Percentiles rank a stretch among this genome's conserved stretches.
Conservation (phyloP, 2,329 filamentous ascomycete species). For the Paecilomyces sp. region DNA sequence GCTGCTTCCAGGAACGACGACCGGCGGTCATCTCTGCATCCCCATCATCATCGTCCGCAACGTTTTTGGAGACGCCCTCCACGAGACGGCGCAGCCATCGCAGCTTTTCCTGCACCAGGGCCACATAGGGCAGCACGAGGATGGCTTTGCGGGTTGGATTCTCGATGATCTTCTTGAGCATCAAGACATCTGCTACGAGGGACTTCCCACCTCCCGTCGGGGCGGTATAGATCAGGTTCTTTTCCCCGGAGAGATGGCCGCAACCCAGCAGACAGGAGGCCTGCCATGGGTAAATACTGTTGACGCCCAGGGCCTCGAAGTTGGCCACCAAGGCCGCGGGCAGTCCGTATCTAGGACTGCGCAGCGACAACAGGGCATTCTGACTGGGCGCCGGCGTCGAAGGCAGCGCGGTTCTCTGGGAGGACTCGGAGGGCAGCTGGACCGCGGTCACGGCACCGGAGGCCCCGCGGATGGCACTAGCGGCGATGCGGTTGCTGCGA, state of each 20-base stretch:
- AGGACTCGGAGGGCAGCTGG: slow-evolving; percentile 44
- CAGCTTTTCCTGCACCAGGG: slow-evolving; percentile 72
- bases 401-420: slow-evolving; percentile 41
- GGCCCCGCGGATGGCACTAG: slow-evolving; percentile 26
- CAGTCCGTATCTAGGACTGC: slow-evolving; percentile 57
- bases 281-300: slow-evolving; percentile 72
- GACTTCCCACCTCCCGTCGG: slow-evolving; percentile 75
- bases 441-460: slow-evolving; percentile 10
- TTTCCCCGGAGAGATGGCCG: slow-evolving; percentile 57
- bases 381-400: slow-evolving; percentile 28
- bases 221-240: slow-evolving; percentile 71
- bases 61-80: slow-evolving; percentile 46
- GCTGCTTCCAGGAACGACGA: slow-evolving; percentile 47
- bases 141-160: slow-evolving; percentile 60
- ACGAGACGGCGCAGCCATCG: slow-evolving; percentile 65
- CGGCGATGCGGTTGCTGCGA: slow-evolving; percentile 29
- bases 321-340: slow-evolving; percentile 56
- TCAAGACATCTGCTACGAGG: slow-evolving; percentile 63
- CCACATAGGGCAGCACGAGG: slow-evolving; percentile 68
- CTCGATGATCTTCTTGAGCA: slow-evolving; percentile 64
- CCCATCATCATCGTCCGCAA: slow-evolving; percentile 23
- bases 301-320: slow-evolving; percentile 60
- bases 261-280: slow-evolving; percentile 64
- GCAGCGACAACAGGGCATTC: slow-evolving; percentile 49
- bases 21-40: slow-evolving; percentile 31